Evolutionary conservation across 306 rosid genomes (phyloP).

Genomic region (Heteromeles arbutifolia): DNA sequence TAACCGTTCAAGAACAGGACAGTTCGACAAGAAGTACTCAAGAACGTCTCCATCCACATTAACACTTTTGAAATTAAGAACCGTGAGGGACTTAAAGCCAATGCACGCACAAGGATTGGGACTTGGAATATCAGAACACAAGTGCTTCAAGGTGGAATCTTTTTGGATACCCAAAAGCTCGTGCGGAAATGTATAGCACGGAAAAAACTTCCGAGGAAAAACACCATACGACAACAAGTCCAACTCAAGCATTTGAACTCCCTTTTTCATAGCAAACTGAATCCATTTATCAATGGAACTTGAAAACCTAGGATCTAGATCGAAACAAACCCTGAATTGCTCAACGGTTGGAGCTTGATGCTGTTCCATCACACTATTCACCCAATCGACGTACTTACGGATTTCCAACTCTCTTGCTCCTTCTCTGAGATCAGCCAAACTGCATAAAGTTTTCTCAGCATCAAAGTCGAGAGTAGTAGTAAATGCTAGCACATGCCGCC

Average conservation of each 20-base stretch:
- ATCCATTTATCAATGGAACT: background rate
- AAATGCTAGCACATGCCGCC: background rate
- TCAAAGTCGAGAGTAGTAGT: background rate
- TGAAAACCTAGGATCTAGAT: background rate
- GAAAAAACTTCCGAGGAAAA: background rate
- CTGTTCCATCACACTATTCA: background rate
- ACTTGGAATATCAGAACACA: background rate
- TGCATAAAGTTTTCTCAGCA: background rate
- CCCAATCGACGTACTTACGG: background rate
- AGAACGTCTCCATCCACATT: background rate
- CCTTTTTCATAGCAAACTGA: constrained; percentile 1
- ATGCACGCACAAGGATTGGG: background rate
- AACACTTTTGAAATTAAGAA: constrained; percentile 4
- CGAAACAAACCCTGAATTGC: constrained; percentile 2
- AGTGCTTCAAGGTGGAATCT: background rate
- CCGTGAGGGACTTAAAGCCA: constrained; percentile 10
- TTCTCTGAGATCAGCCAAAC: background rate
- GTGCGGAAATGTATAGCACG: background rate
- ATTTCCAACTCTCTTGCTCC: background rate
- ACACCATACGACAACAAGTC: constrained; percentile 1
- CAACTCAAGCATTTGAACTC: constrained; percentile 10
- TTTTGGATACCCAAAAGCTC: background rate
- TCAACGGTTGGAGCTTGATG: background rate
- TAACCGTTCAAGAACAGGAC: constrained; percentile 9
- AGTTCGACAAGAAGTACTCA: background rate